A percentile compares a stretch with the other conserved stretches of the same genome.
Conservation (phyloP, 1,284 basidiomycete genomes). For the Farysia itapuensis region DNA sequence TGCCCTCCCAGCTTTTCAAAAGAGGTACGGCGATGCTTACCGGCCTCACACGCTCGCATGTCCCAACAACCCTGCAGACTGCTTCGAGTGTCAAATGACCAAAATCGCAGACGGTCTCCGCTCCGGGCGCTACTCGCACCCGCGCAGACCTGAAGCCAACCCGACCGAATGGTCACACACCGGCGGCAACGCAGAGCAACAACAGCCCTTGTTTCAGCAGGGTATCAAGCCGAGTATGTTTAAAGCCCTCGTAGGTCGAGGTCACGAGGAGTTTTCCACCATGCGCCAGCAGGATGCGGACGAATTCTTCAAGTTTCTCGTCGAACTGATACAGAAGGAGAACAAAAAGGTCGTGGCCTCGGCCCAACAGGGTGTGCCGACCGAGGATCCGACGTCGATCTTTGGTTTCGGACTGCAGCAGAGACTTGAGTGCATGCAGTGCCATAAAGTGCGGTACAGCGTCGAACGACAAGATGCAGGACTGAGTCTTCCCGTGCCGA, state of each 20-base stretch:
- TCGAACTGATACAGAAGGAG: slow-evolving; percentile 69
- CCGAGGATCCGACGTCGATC: slow-evolving; percentile 67
- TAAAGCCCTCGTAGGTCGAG: slow-evolving; percentile 86
- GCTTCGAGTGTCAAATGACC: slow-evolving; percentile 90
- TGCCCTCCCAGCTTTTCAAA: slow-evolving; percentile 75
- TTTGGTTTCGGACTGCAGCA: slow-evolving; percentile 79
- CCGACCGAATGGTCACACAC: background rate
- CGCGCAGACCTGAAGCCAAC: slow-evolving; percentile 58
- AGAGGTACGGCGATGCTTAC: slow-evolving; percentile 70
- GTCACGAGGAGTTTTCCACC: slow-evolving; percentile 90
- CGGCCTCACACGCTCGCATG: slow-evolving; percentile 71
- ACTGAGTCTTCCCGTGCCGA: slow-evolving; percentile 76
- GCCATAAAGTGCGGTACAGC: slow-evolving; percentile 84
- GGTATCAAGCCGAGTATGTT: slow-evolving; percentile 83
- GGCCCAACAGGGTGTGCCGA: slow-evolving; percentile 1
- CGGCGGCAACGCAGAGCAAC: slow-evolving; percentile 3
- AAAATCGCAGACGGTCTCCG: slow-evolving; percentile 91
- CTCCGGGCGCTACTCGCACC: slow-evolving; percentile 84
- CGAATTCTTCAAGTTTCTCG: slow-evolving; percentile 84
- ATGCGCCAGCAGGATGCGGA: slow-evolving; percentile 98
- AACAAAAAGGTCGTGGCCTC: slow-evolving; percentile 12
- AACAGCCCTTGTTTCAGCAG: slow-evolving; percentile 70
- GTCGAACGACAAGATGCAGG: slow-evolving; percentile 74
- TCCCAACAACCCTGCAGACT: slow-evolving; percentile 73
- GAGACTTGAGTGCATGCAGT: slow-evolving; percentile 68